Base-by-base conservation (phyloP, 768 basidiomycete species). In the Trametes villosa region DNA sequence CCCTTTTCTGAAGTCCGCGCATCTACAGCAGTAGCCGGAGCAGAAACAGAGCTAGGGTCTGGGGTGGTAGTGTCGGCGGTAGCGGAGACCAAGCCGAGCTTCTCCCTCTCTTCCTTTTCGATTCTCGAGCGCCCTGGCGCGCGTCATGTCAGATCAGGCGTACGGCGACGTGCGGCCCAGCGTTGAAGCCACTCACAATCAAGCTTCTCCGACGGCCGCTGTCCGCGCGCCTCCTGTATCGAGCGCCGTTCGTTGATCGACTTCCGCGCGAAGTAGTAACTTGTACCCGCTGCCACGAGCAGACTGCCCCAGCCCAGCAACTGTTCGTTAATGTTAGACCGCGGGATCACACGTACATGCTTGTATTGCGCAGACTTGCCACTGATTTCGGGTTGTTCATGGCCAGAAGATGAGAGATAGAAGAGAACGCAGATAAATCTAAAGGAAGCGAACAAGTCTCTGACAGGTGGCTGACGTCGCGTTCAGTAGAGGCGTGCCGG, bases 261-360 rank as follows among this genome's bases (percentile, higher is more conserved):
- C 57, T 73, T 69, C 53, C 74, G 75, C 12, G 78, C 76, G 53
- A 60, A 77, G 64, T 74, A 74, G 64, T 75, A 77, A 48, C 76
- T 76, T 41, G 71, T 73, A 4, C 74, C 75, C 0, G 76, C 77
- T 9, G 72, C 76, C 31, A 67, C 65, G 22, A 79, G 67, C 20
- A 79, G 67, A 36, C 67, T 68, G n/a, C 67, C 70, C 72, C 74
- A 75, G 24, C 74, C 74, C 13, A 75, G 45, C 26, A 67, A 61
- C 74, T 76, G 31, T n/a, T 9, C 18, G n/a, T n/a, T n/a, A 9
- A 48, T 38, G 53, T 63, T 18, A 18, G n/a, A 27, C 20, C n/a
- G 30, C 24, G 13, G n/a, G 30, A 9, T 20, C 7, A 2, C 34
- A 41, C 29, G 45, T 42, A 46, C 38, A n/a, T 17, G 4, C 13